Evolutionary conservation across 1,139 yeast genomes (phyloP).

Genomic region (Debaryomyces robertsiae): DNA sequence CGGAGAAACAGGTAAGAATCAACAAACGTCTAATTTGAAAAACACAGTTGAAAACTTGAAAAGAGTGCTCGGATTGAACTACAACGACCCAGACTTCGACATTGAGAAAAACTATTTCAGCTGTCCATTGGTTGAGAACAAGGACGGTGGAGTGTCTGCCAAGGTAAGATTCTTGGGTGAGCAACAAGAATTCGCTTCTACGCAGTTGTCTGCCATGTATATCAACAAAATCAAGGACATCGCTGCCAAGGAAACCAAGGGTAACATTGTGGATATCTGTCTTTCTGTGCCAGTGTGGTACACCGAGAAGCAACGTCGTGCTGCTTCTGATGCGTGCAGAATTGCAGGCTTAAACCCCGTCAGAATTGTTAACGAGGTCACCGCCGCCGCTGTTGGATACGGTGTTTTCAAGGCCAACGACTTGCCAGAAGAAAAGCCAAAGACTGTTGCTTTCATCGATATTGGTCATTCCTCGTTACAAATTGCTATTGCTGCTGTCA

Average conservation of each 20-base stretch:
- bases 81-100: slow-evolving; percentile 75
- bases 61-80: slow-evolving; percentile 82
- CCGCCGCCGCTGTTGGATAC: slow-evolving; percentile 99
- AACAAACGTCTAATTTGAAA: slow-evolving; percentile 93
- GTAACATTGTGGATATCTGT: slow-evolving; percentile 81
- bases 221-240: slow-evolving; percentile 86
- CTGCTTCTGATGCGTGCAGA: slow-evolving; percentile 91
- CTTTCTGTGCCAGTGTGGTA: slow-evolving; percentile 97
- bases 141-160: slow-evolving; percentile 77
- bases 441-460: slow-evolving; percentile 90
- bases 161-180: slow-evolving; percentile 85
- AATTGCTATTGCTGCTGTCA: slow-evolving; percentile 86
- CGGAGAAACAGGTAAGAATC: slow-evolving; percentile 95
- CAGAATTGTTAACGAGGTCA: slow-evolving; percentile 93
- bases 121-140: slow-evolving; percentile 66
- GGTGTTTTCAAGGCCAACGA: slow-evolving; percentile 97
- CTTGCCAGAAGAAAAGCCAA: slow-evolving; percentile 88
- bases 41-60: slow-evolving; percentile 94
- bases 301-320: slow-evolving; percentile 95
- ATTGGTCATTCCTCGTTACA: slow-evolving; percentile 97
- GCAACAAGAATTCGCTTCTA: slow-evolving; percentile 76
- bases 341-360: slow-evolving; percentile 98
- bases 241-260: slow-evolving; percentile 80
- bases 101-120: slow-evolving; percentile 75
- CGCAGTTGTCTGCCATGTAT: slow-evolving; percentile 94